Conservation (phyloP, 2,329 filamentous ascomycete genomes). For the Aspergillus spinulosporus region DNA sequence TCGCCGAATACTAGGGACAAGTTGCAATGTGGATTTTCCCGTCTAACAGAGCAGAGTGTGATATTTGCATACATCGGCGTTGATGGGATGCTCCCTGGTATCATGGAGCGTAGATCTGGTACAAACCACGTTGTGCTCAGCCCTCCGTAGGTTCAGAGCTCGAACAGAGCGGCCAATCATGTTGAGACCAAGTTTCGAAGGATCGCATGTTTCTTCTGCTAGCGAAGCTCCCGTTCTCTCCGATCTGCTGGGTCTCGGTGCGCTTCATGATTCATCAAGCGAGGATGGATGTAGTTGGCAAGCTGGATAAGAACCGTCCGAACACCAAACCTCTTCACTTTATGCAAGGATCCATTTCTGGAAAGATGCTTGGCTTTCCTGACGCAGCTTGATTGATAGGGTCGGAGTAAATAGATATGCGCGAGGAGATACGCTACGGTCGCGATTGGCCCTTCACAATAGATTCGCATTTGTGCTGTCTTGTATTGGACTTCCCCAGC, state of each 20-base stretch:
- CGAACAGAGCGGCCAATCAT: slow-evolving; percentile 8
- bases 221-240: slow-evolving; percentile 1
- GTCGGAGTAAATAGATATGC: slow-evolving; percentile 2
- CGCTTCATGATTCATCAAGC: not conserved
- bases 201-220: slow-evolving; percentile 9
- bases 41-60: slow-evolving; percentile 5
- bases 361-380: slow-evolving; percentile 13
- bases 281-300: slow-evolving; percentile 3
- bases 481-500: slow-evolving; percentile 4
- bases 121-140: slow-evolving; percentile 14
- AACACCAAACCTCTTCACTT: slow-evolving; percentile 9
- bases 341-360: slow-evolving; percentile 15
- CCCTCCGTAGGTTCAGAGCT: not conserved
- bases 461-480: not conserved
- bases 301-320: slow-evolving; percentile 2
- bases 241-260: slow-evolving; percentile 1
- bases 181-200: slow-evolving; percentile 3
- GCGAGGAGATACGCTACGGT: slow-evolving; percentile 7
- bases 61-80: slow-evolving; percentile 17
- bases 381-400: slow-evolving; percentile 7
- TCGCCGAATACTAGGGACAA: not conserved
- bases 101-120: slow-evolving; percentile 3
- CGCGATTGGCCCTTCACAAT: slow-evolving; percentile 7
- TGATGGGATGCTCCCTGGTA: not conserved
- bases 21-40: slow-evolving; percentile 13